Conservation (phyloP, 1,284 basidiomycete genomes). For the Papiliotrema laurentii region DNA sequence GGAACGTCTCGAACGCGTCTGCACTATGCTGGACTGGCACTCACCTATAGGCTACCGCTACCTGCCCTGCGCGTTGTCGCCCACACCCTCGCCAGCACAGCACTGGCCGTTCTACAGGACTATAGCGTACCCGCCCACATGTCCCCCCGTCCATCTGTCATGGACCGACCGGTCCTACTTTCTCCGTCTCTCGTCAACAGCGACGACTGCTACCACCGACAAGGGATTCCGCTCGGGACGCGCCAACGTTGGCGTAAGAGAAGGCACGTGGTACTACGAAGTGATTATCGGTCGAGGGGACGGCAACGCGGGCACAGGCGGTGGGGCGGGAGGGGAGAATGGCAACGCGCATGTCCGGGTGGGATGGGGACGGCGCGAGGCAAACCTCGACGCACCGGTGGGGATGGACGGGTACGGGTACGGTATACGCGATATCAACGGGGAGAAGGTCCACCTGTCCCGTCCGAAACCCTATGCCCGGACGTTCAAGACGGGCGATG, state of each 20-base stretch:
- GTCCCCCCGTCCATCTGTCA: conserved; percentile 44
- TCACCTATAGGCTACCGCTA: conserved; percentile 44
- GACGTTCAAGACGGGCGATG: conserved; percentile 74
- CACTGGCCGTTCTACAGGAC: conserved; percentile 43
- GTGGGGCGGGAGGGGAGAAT: conserved; percentile 27
- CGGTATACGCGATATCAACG: conserved; percentile 81
- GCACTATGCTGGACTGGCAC: background rate
- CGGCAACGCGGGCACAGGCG: conserved; percentile 51
- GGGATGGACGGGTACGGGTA: conserved; percentile 94
- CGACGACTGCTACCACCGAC: conserved; percentile 69
- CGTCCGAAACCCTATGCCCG: conserved; percentile 69
- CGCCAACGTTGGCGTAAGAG: conserved; percentile 79
- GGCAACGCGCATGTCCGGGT: conserved; percentile 69
- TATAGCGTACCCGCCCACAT: conserved; percentile 32
- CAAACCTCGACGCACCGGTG: conserved; percentile 83
- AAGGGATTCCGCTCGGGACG: conserved; percentile 87
- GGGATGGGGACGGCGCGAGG: conserved; percentile 88
- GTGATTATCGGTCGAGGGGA: conserved; percentile 70
- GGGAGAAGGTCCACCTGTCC: conserved; percentile 83
- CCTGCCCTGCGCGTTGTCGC: conserved; percentile 47
- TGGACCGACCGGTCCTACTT: conserved; percentile 54
- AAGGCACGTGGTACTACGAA: conserved; percentile 95
- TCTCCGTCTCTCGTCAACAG: conserved; percentile 76
- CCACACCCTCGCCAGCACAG: conserved; percentile 30
- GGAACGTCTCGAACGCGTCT: background rate